phyloP scores from a whole-genome alignment of 352 stramenopile species.

The Globisporangium orthogonon region DNA sequence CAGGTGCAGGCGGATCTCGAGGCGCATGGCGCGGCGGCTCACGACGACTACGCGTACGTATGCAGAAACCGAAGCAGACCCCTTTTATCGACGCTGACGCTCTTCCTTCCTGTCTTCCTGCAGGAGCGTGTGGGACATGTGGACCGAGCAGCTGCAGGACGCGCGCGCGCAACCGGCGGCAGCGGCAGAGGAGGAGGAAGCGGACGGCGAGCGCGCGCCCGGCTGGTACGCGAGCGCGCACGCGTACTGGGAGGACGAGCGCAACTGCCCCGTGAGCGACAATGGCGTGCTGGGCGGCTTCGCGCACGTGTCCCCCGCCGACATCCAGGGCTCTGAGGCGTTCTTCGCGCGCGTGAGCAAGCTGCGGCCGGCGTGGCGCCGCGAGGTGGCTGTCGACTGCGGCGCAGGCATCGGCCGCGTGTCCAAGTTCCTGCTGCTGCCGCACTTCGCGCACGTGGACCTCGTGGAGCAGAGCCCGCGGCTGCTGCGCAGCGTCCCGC shows the following conservation, averaged over 20 bases:
- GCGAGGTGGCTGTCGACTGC: conserved; percentile 61
- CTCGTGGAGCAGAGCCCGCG: conserved; percentile 93
- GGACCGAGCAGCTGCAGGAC: conserved; percentile 49
- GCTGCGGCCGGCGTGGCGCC: conserved; percentile 38
- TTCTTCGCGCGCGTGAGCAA: conserved; percentile 45
- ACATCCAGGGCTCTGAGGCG: conserved; percentile 70
- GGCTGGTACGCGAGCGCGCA: conserved; percentile 69
- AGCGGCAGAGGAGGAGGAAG: background rate
- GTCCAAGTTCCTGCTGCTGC: conserved; percentile 91
- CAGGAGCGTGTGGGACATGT: conserved; percentile 74
- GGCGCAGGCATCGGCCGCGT: conserved; percentile 93
- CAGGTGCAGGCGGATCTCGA: conserved; percentile 65
- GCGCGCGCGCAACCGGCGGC: conserved; percentile 10
- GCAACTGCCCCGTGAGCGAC: conserved; percentile 90
- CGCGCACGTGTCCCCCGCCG: conserved; percentile 73
- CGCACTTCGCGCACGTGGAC: conserved; percentile 86
- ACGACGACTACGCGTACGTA: conserved; percentile 57
- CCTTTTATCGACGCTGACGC: too few species aligned
- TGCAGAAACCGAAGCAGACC: too few species aligned
- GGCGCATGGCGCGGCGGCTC: conserved; percentile 32
- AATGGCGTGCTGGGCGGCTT: conserved; percentile 93
- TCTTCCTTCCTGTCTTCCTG: too few species aligned
- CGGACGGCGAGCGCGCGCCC: conserved; percentile 16
- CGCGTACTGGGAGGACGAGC: conserved; percentile 82
- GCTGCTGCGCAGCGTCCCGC: conserved; percentile 81